Percentiles rank a stretch among this genome's conserved stretches.
These are phyloP conservation scores for Neofusicoccum sp. DNA, from an alignment of 2,329 filamentous ascomycete species.

Conservation along the genomic window DNA sequence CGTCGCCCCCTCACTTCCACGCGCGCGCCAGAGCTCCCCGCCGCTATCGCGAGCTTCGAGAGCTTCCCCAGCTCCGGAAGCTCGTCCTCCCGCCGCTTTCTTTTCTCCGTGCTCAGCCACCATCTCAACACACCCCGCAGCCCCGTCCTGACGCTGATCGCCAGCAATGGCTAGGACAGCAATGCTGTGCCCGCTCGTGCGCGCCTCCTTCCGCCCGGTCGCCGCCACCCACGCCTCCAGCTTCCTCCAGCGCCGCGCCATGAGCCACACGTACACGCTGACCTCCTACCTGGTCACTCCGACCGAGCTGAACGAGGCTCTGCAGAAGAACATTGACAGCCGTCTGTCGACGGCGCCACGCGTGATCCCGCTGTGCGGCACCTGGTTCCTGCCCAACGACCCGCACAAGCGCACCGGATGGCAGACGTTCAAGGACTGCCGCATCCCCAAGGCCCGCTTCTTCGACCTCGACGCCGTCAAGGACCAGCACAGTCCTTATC, in stretches of 20 bases:
- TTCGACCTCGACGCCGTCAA: slow-evolving; percentile 94
- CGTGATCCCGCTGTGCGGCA: slow-evolving; percentile 84
- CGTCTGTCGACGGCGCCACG: slow-evolving; percentile 78
- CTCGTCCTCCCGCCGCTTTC: neutral
- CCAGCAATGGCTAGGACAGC: slow-evolving; percentile 13
- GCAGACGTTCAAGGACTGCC: slow-evolving; percentile 74
- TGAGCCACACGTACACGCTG: slow-evolving; percentile 46
- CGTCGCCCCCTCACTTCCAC: slow-evolving; percentile 12
- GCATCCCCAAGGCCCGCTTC: slow-evolving; percentile 88
- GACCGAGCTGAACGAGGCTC: slow-evolving; percentile 73
- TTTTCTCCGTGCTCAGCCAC: neutral
- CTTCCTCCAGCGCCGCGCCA: slow-evolving; percentile 30
- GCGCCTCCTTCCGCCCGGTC: neutral
- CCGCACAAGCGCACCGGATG: slow-evolving; percentile 69
- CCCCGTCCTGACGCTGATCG: neutral
- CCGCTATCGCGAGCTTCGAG: slow-evolving; percentile 2
- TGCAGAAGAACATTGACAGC: slow-evolving; percentile 77
- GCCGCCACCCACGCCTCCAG: neutral
- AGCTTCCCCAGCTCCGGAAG: slow-evolving; percentile 9
- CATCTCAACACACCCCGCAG: neutral
- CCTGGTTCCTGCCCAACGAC: slow-evolving; percentile 97
- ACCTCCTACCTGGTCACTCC: slow-evolving; percentile 85
- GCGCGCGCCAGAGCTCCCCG: slow-evolving; percentile 6
- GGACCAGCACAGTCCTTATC: slow-evolving; percentile 83
- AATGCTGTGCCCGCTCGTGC: slow-evolving; percentile 7